Conservation (phyloP, 345 rosid genomes). For the Excoecaria agallocha region DNA sequence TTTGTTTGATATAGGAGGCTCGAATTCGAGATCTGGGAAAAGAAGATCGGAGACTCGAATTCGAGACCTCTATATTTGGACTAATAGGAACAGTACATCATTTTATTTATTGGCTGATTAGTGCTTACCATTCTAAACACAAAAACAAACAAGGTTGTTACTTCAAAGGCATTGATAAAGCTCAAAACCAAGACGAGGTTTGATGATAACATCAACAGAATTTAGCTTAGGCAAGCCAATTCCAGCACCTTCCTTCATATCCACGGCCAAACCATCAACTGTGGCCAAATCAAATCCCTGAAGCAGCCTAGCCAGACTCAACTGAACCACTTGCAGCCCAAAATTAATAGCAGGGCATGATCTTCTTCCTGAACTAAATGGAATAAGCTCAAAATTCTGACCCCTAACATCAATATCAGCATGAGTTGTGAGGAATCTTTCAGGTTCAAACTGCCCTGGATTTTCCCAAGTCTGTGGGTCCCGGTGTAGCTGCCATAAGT, state of each 20-base stretch:
- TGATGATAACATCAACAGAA: slow-evolving; percentile 17
- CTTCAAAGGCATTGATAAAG: slow-evolving; percentile 15
- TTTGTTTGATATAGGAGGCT: too few species aligned
- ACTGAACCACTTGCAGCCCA: slow-evolving; percentile 18
- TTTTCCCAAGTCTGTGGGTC: slow-evolving; percentile 40
- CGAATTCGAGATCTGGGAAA: too few species aligned
- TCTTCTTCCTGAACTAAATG: slow-evolving; percentile 31
- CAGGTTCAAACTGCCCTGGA: slow-evolving; percentile 26
- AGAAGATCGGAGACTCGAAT: too few species aligned
- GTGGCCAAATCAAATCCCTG: slow-evolving; percentile 27
- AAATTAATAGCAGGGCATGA: slow-evolving; percentile 30
- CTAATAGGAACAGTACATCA: too few species aligned
- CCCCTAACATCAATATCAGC: slow-evolving; percentile 24
- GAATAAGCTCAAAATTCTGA: slow-evolving; percentile 29
- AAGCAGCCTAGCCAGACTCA: slow-evolving; percentile 25
- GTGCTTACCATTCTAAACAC: too few species aligned
- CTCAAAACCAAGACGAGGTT: slow-evolving; percentile 21
- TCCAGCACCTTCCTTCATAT: slow-evolving; percentile 26
- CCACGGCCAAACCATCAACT: slow-evolving; percentile 13
- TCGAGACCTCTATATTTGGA: too few species aligned
- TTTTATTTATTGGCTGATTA: too few species aligned
- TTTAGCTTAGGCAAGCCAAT: slow-evolving; percentile 20
- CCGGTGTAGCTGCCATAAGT: slow-evolving; percentile 40
- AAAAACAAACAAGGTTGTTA: neutral
- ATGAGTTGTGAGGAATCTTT: slow-evolving; percentile 28